These are phyloP conservation scores for Penicillium steckii DNA, from an alignment of 495 filamentous ascomycete species.

Conservation along the genomic window DNA sequence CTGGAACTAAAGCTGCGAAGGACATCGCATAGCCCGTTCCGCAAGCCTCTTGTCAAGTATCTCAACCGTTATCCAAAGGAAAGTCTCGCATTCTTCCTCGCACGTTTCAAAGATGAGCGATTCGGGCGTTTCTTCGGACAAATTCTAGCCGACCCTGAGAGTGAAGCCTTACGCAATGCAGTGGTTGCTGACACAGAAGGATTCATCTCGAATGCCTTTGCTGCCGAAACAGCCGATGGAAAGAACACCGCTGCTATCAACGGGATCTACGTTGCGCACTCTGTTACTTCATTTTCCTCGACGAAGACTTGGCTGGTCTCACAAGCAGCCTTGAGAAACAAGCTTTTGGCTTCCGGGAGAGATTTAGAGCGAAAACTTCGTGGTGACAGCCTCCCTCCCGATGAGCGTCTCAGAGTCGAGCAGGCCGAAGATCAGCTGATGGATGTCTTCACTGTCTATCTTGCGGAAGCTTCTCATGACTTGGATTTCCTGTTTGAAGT, in stretches of 20 bases:
- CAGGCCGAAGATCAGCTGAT: slow-evolving; percentile 89
- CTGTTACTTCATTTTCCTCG: slow-evolving; percentile 54
- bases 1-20: slow-evolving; percentile 82
- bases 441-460: slow-evolving; percentile 75
- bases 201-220: slow-evolving; percentile 63
- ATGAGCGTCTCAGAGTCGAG: slow-evolving; percentile 79
- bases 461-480: slow-evolving; percentile 72
- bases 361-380: slow-evolving; percentile 71
- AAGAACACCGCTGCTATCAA: slow-evolving; percentile 80
- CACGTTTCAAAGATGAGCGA: slow-evolving; percentile 72
- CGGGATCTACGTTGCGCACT: slow-evolving; percentile 78
- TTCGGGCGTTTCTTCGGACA: slow-evolving; percentile 96
- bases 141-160: slow-evolving; percentile 73
- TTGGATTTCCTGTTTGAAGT: slow-evolving; percentile 86
- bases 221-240: slow-evolving; percentile 53
- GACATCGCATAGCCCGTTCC: slow-evolving; percentile 91
- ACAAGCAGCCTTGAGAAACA: slow-evolving; percentile 68
- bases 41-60: slow-evolving; percentile 89
- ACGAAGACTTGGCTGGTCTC: slow-evolving; percentile 73
- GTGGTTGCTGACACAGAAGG: slow-evolving; percentile 71
- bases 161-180: slow-evolving; percentile 69
- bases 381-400: slow-evolving; percentile 62
- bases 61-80: slow-evolving; percentile 90
- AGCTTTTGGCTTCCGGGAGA: slow-evolving; percentile 66
- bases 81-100: slow-evolving; percentile 73